Conservation (phyloP, 2,329 filamentous ascomycete genomes). For the Alternaria solani region DNA sequence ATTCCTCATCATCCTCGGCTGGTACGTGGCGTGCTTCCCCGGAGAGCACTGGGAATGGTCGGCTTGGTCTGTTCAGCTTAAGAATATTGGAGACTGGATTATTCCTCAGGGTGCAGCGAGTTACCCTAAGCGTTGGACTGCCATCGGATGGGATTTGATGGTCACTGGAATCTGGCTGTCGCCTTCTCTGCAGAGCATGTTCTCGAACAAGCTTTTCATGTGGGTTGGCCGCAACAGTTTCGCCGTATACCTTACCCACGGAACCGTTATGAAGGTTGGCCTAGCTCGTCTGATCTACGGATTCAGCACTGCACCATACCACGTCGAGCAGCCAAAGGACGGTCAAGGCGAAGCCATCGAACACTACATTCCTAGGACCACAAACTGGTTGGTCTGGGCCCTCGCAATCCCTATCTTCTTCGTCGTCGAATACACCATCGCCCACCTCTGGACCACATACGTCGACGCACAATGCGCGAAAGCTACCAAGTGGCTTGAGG, state of each 20-base stretch:
- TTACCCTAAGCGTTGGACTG: constrained; percentile 54
- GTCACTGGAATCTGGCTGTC: constrained; percentile 62
- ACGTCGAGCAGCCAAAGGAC: constrained; percentile 51
- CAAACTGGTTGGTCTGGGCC: constrained; percentile 50
- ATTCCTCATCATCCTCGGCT: constrained; percentile 54
- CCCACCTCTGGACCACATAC: constrained; percentile 61
- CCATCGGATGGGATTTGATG: constrained; percentile 59
- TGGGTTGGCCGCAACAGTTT: constrained; percentile 65
- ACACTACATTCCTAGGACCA: constrained; percentile 55
- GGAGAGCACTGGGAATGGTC: constrained; percentile 61
- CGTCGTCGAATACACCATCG: constrained; percentile 57
- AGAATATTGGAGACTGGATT: constrained; percentile 53
- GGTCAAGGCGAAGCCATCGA: constrained; percentile 47
- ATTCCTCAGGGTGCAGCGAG: constrained; percentile 59
- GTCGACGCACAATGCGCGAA: constrained; percentile 61
- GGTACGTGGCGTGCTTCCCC: constrained; percentile 60
- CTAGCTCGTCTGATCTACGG: constrained; percentile 63
- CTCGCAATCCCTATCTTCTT: constrained; percentile 59
- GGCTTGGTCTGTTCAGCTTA: constrained; percentile 58
- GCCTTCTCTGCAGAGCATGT: constrained; percentile 57
- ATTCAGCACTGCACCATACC: constrained; percentile 56
- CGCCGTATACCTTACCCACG: constrained; percentile 64
- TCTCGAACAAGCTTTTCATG: constrained; percentile 60
- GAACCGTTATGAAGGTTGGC: constrained; percentile 61
- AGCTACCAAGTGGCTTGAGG: constrained; percentile 59